These are phyloP conservation scores for Hypomyces perniciosus DNA, from an alignment of 2,329 filamentous ascomycete species.

Conservation along the genomic window DNA sequence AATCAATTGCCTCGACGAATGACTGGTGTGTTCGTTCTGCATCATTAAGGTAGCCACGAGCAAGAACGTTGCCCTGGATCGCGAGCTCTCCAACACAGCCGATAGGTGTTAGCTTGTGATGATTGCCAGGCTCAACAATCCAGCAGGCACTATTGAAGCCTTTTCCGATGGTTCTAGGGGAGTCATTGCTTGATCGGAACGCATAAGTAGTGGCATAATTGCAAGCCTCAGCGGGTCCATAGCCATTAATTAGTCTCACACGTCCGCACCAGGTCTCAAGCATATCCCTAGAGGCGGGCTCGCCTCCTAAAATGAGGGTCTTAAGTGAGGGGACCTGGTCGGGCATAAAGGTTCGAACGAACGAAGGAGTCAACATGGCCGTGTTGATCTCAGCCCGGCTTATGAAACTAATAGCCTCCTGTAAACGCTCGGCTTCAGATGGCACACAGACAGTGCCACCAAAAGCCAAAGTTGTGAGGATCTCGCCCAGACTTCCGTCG, in stretches of 20 bases:
- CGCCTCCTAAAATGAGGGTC: conserved; percentile 6
- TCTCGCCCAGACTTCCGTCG: conserved; percentile 1
- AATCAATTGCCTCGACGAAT: conserved; percentile 38
- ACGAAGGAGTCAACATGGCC: conserved; percentile 1
- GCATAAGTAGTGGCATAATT: conserved; percentile 16
- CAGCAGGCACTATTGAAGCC: conserved; percentile 12
- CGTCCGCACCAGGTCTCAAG: conserved; percentile 13
- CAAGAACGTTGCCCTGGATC: conserved; percentile 39
- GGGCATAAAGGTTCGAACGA: neutral
- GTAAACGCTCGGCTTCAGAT: neutral
- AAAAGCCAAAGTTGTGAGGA: neutral
- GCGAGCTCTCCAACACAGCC: conserved; percentile 26
- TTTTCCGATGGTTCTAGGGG: conserved; percentile 7
- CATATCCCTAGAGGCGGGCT: conserved; percentile 1
- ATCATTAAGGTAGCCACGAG: conserved; percentile 41
- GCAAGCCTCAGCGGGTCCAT: conserved; percentile 36
- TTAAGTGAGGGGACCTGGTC: conserved; percentile 4
- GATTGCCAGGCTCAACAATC: conserved; percentile 18
- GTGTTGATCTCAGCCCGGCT: neutral
- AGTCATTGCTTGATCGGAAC: neutral
- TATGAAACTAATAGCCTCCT: neutral
- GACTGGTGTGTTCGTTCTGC: conserved; percentile 33
- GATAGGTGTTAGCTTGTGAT: conserved; percentile 16
- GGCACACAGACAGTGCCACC: conserved; percentile 3
- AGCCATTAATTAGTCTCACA: conserved; percentile 33